Percentiles rank a stretch among this genome's conserved stretches.
phyloP scores from a whole-genome alignment of 176 grass and related monocot species.

The Typha latifolia region DNA sequence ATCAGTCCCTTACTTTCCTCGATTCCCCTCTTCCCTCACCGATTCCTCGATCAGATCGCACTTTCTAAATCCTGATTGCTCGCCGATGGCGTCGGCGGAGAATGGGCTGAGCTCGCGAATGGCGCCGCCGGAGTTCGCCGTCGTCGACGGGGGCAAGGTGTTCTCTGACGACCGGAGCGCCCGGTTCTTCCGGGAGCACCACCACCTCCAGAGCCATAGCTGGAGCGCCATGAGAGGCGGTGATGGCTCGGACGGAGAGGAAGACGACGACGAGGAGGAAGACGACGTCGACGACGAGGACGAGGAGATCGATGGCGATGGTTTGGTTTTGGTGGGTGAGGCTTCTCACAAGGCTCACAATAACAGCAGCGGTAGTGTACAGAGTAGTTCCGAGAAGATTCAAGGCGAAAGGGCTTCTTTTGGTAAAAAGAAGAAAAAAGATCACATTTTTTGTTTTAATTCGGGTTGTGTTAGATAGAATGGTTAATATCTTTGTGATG shows the following conservation, averaged over 20 bases:
- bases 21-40: neutral
- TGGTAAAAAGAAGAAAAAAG: slow-evolving; percentile 4
- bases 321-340: slow-evolving; percentile 22
- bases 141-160: slow-evolving; percentile 2
- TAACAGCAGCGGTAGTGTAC: slow-evolving; percentile 27
- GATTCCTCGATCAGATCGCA: neutral
- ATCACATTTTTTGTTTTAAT: neutral
- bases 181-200: slow-evolving; percentile 24
- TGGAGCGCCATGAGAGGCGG: too few species aligned
- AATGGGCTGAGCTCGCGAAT: slow-evolving; percentile 7
- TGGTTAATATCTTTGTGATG: slow-evolving; percentile 8
- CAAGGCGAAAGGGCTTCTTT: slow-evolving; percentile 11
- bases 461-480: slow-evolving; percentile 1
- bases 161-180: slow-evolving; percentile 24
- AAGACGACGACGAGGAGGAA: slow-evolving; percentile 13
- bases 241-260: neutral
- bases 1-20: neutral
- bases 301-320: slow-evolving; percentile 25
- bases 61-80: neutral
- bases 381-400: slow-evolving; percentile 26
- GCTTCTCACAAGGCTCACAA: slow-evolving; percentile 19
- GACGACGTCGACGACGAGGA: slow-evolving; percentile 38
- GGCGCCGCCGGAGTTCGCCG: slow-evolving; percentile 2
- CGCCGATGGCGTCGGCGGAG: slow-evolving; percentile 10
- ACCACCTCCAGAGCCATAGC: neutral